phyloP scores from a whole-genome alignment of 805 yeast genomes.

The Cyberlindnera subsufficiens region DNA sequence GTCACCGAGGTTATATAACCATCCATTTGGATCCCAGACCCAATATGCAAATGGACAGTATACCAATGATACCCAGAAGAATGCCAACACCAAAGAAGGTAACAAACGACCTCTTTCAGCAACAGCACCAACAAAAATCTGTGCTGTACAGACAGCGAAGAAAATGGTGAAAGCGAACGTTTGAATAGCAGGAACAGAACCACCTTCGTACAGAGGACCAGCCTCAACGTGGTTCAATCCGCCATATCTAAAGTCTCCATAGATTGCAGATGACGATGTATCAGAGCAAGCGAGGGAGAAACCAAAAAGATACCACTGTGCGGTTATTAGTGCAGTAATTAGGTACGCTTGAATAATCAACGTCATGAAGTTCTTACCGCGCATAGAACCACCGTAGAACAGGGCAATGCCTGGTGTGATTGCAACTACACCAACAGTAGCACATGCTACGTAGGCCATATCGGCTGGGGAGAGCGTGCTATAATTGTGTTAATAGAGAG shows the following conservation, averaged over 20 bases:
- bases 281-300: slow-evolving; percentile 81
- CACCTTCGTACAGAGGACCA: slow-evolving; percentile 72
- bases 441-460: slow-evolving; percentile 39
- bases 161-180: slow-evolving; percentile 81
- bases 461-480: slow-evolving; percentile 35
- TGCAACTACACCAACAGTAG: slow-evolving; percentile 42
- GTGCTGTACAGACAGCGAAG: slow-evolving; percentile 83
- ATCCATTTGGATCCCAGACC: slow-evolving; percentile 92
- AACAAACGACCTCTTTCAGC: slow-evolving; percentile 90
- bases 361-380: slow-evolving; percentile 77
- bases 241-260: slow-evolving; percentile 74
- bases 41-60: slow-evolving; percentile 92
- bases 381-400: slow-evolving; percentile 57
- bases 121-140: slow-evolving; percentile 84
- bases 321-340: slow-evolving; percentile 62
- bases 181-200: slow-evolving; percentile 41
- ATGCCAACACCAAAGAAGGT: slow-evolving; percentile 74
- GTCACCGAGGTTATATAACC: slow-evolving; percentile 91
- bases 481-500: no score
- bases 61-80: slow-evolving; percentile 83
- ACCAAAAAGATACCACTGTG: slow-evolving; percentile 98
- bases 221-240: slow-evolving; percentile 64
- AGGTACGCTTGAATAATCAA: slow-evolving; percentile 74
- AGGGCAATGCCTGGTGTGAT: slow-evolving; percentile 95
- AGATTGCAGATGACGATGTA: slow-evolving; percentile 62